Percentiles rank a stretch among this genome's conserved stretches.
phyloP scores from a whole-genome alignment of 495 filamentous ascomycete genomes.

The Tuber melanosporum region DNA sequence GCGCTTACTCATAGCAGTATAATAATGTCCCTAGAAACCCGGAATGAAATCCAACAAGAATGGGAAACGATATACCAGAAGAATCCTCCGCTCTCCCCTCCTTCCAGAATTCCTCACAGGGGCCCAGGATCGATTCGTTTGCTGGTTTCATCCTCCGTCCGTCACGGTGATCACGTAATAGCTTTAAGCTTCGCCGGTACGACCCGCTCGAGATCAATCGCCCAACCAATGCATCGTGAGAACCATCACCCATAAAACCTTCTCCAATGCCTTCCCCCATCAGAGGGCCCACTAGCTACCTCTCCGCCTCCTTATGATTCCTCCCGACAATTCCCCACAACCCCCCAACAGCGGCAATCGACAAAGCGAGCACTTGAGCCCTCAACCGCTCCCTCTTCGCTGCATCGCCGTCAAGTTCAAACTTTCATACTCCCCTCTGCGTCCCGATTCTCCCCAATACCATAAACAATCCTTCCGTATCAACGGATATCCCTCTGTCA shows the following conservation, averaged over 20 bases:
- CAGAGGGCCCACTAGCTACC: neutral
- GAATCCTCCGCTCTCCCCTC: too few species aligned
- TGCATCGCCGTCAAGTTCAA: neutral
- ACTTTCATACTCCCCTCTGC: neutral
- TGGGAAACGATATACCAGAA: too few species aligned
- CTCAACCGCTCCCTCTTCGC: conserved; percentile 1
- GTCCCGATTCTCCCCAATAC: neutral
- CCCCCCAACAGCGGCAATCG: conserved; percentile 1
- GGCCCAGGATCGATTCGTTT: too few species aligned
- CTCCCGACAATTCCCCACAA: conserved; percentile 9
- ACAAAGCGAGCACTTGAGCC: conserved; percentile 2
- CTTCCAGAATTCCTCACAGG: too few species aligned
- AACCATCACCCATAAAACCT: conserved; percentile 4
- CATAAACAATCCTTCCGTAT: neutral
- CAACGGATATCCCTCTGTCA: neutral
- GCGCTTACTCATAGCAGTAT: neutral
- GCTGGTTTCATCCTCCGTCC: too few species aligned
- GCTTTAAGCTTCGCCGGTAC: too few species aligned
- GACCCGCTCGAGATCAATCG: too few species aligned
- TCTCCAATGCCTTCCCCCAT: neutral
- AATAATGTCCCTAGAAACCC: too few species aligned
- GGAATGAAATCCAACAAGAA: too few species aligned
- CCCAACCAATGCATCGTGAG: neutral
- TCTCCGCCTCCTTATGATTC: neutral
- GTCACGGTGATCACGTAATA: too few species aligned